Evolutionary conservation across 2,329 filamentous ascomycete species (phyloP), one percentile per base, ranked within the genome.

Genomic region (Knoxdaviesia capensis): DNA sequence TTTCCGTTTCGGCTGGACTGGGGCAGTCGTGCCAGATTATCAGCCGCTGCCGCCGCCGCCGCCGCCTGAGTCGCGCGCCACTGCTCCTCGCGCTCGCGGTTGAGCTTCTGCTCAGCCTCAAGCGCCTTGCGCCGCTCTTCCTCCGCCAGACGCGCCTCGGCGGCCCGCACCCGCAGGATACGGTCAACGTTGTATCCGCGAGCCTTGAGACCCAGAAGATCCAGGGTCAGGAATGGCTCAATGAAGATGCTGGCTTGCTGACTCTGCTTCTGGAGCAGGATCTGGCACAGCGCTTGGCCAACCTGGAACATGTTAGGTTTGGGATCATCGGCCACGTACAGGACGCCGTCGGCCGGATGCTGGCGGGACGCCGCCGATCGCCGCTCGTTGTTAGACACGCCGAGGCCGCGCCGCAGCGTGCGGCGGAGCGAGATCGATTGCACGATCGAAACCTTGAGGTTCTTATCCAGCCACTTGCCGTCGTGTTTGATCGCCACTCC

Each of bases 151-250:
- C 83, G 74, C 5, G 84, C 83, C 57, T 96, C 86, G 3, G 83
- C 82, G 20, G 81, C 85, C 61, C 92, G 92, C 42, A 80, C 80
- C 34, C 84, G 75, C 28, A 98, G 67, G 47, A 98, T 96, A 40
- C 90, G 80, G 53, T 94, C 85, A 35, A 98, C 90, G 50, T 98
- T 96, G 65, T 94, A 96, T 2, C 90, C 90, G 48, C 90, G 84
- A 46, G 77, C 76, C 51, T 84, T 78, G 36, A 98, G 63, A 41
- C 87, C 78, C 39, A 81, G 71, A 29, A 98, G 66, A 50, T 88
- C 84, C 6, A 90, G 77, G 44, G 82, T 88, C 34, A 98, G 63
- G 47, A 98, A 80, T 42, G 85, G 87, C 59, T 96, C 90, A 43
- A 98, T 75, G 42, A 90, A 88, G 43, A 94, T 71, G 43, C 84